Evolutionary conservation across 1,284 basidiomycete species (phyloP), one percentile per base, ranked within the genome.

Genomic region (Fomes fomentarius): DNA sequence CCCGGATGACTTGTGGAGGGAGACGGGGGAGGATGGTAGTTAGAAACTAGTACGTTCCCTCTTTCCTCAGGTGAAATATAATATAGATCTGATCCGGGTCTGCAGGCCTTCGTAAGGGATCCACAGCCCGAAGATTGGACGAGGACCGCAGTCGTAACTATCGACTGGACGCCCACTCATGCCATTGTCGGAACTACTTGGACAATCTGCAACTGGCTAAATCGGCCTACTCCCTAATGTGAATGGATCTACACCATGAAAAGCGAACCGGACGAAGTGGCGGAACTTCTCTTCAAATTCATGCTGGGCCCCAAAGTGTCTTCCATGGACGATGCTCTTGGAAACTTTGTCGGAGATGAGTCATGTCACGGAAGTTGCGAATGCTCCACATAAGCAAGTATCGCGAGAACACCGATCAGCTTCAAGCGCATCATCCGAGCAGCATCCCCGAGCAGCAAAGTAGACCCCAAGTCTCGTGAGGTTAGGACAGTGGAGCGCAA

Each of bases 101-200:
- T 17, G n/a, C 22, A 60, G 61, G 33, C 30, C 6, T 48, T 60
- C 30, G 35, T 44, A 5, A 33, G 38, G 19, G 34, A 44, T 11
- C 62, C 55, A 9, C 17, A 50, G 10, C 15, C 44, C 5, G 42
- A 54, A 21, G 62, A 63, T 9, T 61, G 56, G 59, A 28, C 40
- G 8, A 49, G 48, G 35, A 52, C 1, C 55, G 59, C n/a, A 50
- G 61, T 31, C 43, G 49, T 14, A 30, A 3, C 4, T 10, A 58
- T 1, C 12, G 33, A 15, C 28, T 45, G 26, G 34, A 26, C 42
- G 17, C n/a, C 4, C 30, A 17, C 6, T 7, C 19, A 5, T 37
- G 30, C n/a, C 11, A n/a, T n/a, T n/a, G n/a, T n/a, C n/a, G 6
- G 8, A 35, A 1, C 22, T 24, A 46, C 24, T 46, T 26, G 15